Evolutionary conservation across 805 yeast genomes (phyloP), one percentile per base, ranked within the genome.

Genomic region (Starmerella sirachaensis): DNA sequence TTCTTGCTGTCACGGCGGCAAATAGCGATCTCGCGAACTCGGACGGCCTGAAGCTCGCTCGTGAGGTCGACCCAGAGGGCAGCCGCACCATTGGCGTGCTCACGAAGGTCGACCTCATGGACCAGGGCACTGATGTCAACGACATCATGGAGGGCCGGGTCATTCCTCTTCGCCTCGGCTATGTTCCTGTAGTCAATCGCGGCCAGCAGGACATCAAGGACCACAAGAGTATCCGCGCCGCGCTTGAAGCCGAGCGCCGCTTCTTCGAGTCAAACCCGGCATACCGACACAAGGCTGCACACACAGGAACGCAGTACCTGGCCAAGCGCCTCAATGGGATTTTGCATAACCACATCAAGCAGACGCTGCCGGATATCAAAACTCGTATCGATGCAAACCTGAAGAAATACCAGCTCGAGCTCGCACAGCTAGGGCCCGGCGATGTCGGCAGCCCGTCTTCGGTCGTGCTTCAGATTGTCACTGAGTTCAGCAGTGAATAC

Each of bases 1-100:
- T 91, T 43, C 68, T 91, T 41, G 88, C 96, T 1, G 97, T 91
- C 20, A 86, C 94, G 40, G 93, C 94, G 6, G 94, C 97, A 28
- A 91, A 91, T 61, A 86, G 93, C 30, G 98, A 91, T 66, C 70
- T 91, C 62, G 98, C 96, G 40, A 91, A 91, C 60, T 81, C 94
- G 21, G 98, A 91, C 56, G 95, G 97, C 34, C 70, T 91, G 55
- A 86, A 91, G 61, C 68, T 91, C 51, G 97, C 98, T 2, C 74
- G 97, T 53, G 97, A 91, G 60, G 96, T 91, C 33, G 98, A 91
- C 57, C 97, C 97, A 3, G 93, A 85, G 59, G 98, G 98, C 33
- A 50, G 55, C 29, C 75, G 98, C 66, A 91, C 98, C 17, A 81
- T 91, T 49, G 98, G 98, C 61, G 98, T 91, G 22, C 71, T 91